phyloP scores from a whole-genome alignment of 2,329 filamentous ascomycete species.

The Colletotrichum sp. region DNA sequence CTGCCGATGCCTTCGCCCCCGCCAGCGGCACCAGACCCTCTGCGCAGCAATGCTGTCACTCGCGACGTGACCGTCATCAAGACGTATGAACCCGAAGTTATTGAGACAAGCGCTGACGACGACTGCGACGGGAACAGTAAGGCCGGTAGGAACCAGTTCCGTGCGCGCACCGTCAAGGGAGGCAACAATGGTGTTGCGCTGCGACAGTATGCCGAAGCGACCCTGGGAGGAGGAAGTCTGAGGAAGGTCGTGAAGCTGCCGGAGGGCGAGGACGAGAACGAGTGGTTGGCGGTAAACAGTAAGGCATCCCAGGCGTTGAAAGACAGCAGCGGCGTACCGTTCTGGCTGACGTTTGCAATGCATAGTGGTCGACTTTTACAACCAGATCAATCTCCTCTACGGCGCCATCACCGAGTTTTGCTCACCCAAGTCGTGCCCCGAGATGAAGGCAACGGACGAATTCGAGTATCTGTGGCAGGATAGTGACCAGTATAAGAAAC shows the following conservation, averaged over 20 bases:
- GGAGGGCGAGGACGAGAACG: conserved; percentile 96
- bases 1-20: conserved; percentile 2
- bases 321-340: not conserved
- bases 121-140: conserved; percentile 59
- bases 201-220: conserved; percentile 97
- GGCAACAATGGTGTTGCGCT: conserved; percentile 85
- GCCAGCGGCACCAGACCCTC: conserved; percentile 17
- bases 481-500: conserved; percentile 88
- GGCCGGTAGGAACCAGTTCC: conserved; percentile 83
- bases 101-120: conserved; percentile 33
- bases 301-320: conserved; percentile 32
- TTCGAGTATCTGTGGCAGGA: conserved; percentile 99
- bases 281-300: conserved; percentile 99
- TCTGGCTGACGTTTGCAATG: conserved; percentile 28
- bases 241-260: conserved; percentile 96
- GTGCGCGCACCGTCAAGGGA: conserved; percentile 84
- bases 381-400: conserved; percentile 98
- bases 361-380: conserved; percentile 98
- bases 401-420: conserved; percentile 99
- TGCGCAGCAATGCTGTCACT: conserved; percentile 7
- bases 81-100: conserved; percentile 8
- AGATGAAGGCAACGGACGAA: conserved; percentile 99
- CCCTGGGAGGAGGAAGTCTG: conserved; percentile 90
- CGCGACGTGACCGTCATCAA: conserved; percentile 25
- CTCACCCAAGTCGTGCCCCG: conserved; percentile 93